Conservation (phyloP, 345 rosid species). For the Gossypium thurberi region DNA sequence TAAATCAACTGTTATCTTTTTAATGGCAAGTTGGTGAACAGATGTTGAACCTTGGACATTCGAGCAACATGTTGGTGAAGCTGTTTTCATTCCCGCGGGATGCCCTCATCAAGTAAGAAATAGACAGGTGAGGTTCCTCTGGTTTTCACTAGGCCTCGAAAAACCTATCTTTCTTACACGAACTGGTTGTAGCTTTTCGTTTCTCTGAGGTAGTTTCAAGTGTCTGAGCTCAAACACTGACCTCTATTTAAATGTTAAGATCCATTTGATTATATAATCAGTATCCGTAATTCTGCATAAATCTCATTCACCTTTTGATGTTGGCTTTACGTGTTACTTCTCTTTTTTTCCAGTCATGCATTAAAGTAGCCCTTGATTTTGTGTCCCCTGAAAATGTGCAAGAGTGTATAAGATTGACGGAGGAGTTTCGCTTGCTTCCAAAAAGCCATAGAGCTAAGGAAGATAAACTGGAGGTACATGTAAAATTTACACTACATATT, state of each 20-base stretch:
- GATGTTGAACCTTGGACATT: conserved; percentile 61
- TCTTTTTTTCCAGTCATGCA: conserved; percentile 35
- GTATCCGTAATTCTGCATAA: not conserved
- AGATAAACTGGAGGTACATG: conserved; percentile 42
- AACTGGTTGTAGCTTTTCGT: conserved; percentile 2
- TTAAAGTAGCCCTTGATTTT: conserved; percentile 46
- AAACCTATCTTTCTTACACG: not conserved
- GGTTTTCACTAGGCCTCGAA: not conserved
- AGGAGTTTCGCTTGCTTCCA: conserved; percentile 45
- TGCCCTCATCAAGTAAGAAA: conserved; percentile 67
- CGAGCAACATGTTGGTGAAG: conserved; percentile 54
- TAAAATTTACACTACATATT: not conserved
- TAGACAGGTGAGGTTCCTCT: conserved; percentile 32
- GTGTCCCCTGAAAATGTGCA: conserved; percentile 46
- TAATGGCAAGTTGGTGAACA: conserved; percentile 18
- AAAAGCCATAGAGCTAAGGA: conserved; percentile 36
- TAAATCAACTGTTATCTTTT: not conserved
- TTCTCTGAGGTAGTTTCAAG: not conserved
- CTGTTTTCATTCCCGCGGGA: conserved; percentile 57
- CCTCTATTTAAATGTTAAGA: not conserved
- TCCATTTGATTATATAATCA: not conserved
- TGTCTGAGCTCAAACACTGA: not conserved
- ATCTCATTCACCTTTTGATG: not conserved
- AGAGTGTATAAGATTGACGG: conserved; percentile 42
- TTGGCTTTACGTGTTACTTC: conserved; percentile 5